Evolutionary conservation across 148 eudicot genomes (phyloP), one percentile per base, ranked within the genome.

Genomic region (Tetragonia tetragonoides): DNA sequence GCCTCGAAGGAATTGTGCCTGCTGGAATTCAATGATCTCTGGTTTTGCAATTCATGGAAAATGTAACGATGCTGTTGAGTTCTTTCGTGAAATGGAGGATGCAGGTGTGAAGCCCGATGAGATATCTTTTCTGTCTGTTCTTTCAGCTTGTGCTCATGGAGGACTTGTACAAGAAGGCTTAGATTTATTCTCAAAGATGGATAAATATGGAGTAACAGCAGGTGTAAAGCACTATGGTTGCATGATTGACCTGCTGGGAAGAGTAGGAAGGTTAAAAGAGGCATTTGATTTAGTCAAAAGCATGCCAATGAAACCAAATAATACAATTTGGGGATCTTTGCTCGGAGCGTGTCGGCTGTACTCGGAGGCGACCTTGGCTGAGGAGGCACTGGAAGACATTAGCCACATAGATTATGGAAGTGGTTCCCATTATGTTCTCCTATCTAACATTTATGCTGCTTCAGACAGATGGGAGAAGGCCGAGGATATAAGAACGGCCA

Each of bases 1-100:
- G 81, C 12, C 68, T 40, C 10, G 66, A 0, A 86, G 80, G 49
- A 86, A 82, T 38, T 49, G 64, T 16, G 75, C 89, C 15, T 83
- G 90, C 79, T 92, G 93, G 93, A 92, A 88, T 78, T 66, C 90
- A 12, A 80, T 90, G 85, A 92, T 92, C 60, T 84, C 89, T 2
- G 90, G 92, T 47, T 86, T 83, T 66, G 90, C 93, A 16, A 77
- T 80, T 72, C 92, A 90, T 40, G 97, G 97, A 18, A 78, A 81
- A 40, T 84, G 85, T 61, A 40, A 72, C 65, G 89, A 82, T 74
- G 93, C 93, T 72, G 77, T 92, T 9, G 84, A 85, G 16, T 72
- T 83, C 72, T 88, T 87, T 72, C 65, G 34, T 70, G 77, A 66
- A 75, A 88, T 92, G 93, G 90, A 83, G 83, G 44, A 60, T 5